Percentiles rank a stretch among this genome's conserved stretches.
Evolutionary conservation across 2,329 filamentous ascomycete species (phyloP).

Genomic region (Colletotrichum higginsianum): DNA sequence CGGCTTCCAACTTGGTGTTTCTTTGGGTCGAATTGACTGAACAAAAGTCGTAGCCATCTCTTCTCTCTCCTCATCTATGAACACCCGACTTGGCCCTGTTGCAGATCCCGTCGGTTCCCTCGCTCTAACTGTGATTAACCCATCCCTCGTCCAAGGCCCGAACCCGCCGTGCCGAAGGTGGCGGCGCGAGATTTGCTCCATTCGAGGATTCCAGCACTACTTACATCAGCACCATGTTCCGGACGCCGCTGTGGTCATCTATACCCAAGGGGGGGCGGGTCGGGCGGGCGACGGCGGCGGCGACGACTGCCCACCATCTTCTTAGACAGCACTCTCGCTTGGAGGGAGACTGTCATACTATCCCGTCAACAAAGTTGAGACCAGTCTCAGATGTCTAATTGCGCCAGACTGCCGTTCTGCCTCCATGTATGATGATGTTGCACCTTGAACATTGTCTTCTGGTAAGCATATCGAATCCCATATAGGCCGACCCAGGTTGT

Average conservation of each 20-base stretch:
- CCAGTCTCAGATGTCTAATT: constrained; percentile 39
- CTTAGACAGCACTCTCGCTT: constrained; percentile 14
- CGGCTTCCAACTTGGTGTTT: constrained; percentile 2
- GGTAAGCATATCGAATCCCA: neutral
- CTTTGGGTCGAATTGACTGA: constrained; percentile 18
- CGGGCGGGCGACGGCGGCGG: neutral
- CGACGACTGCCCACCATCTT: constrained; percentile 7
- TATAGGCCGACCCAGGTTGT: constrained; percentile 27
- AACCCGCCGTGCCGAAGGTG: constrained; percentile 17
- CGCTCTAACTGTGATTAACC: constrained; percentile 11
- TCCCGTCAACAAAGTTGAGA: constrained; percentile 25
- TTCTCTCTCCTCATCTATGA: neutral
- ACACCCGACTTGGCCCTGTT: constrained; percentile 2
- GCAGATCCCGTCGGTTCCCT: constrained; percentile 29
- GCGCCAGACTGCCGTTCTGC: constrained; percentile 12
- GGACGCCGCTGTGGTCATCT: neutral
- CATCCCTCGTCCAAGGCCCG: constrained; percentile 14
- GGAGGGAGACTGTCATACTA: neutral
- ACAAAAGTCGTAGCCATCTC: too few species aligned
- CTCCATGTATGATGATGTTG: constrained; percentile 7
- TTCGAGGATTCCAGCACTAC: constrained; percentile 16
- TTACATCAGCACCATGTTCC: constrained; percentile 13
- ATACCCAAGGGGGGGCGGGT: too few species aligned
- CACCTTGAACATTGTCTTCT: neutral
- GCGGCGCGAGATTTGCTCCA: constrained; percentile 16